These are phyloP conservation scores for Scutellaria galericulata DNA, from an alignment of 257 asterid genomes.

Conservation along the genomic window DNA sequence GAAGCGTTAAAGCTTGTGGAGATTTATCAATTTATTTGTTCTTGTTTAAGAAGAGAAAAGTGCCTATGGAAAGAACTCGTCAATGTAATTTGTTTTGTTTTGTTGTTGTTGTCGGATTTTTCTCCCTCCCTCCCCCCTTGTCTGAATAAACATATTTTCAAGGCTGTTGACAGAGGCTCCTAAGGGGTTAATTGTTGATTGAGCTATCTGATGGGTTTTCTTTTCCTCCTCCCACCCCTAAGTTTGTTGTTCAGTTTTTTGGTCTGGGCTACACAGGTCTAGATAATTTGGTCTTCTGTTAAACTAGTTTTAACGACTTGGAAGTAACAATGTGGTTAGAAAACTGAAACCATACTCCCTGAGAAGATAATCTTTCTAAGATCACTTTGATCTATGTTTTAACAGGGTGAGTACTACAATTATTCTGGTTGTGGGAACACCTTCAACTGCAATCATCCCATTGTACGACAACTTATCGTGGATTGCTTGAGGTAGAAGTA, in stretches of 20 bases:
- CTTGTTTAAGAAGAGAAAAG: background rate
- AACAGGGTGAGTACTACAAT: constrained; percentile 96
- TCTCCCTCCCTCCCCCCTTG: background rate
- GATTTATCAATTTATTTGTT: too few species aligned
- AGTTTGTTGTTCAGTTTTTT: too few species aligned
- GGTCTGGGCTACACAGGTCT: background rate
- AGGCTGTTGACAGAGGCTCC: background rate
- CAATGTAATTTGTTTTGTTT: background rate
- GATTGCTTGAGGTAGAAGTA: constrained; percentile 84
- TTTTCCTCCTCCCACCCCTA: too few species aligned
- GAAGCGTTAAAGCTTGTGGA: background rate
- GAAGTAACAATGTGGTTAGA: background rate
- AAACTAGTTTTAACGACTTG: constrained; percentile 24
- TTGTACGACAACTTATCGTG: constrained; percentile 85
- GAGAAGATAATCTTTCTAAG: constrained; percentile 14
- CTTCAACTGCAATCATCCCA: constrained; percentile 94
- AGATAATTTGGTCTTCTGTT: background rate
- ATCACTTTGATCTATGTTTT: constrained; percentile 29
- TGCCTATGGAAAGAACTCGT: background rate
- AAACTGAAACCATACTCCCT: background rate
- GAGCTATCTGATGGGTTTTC: background rate
- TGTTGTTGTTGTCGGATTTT: background rate
- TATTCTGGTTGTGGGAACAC: constrained; percentile 99
- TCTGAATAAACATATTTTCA: constrained; percentile 1
- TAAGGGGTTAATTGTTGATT: background rate